These are phyloP conservation scores for Cryptococcus wingfieldii DNA, from an alignment of 1,284 basidiomycete species.

Conservation along the genomic window DNA sequence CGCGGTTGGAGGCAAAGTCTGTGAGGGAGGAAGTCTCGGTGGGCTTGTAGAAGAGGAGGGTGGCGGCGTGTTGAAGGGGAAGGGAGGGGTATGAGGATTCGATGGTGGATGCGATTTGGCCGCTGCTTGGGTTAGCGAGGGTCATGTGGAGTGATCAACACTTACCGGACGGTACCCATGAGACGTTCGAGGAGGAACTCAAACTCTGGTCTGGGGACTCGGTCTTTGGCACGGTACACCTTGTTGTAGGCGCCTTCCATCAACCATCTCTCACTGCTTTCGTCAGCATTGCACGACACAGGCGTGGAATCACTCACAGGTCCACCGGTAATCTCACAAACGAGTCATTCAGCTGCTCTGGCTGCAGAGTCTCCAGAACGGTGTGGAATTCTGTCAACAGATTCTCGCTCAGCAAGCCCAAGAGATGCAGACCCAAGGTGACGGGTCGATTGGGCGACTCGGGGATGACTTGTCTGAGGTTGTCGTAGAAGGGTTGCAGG, in stretches of 20 bases:
- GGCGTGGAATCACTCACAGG: constrained; percentile 47
- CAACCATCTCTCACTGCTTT: constrained; percentile 73
- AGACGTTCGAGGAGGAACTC: constrained; percentile 45
- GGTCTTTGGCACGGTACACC: constrained; percentile 90
- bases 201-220: constrained; percentile 54
- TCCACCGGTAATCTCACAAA: constrained; percentile 83
- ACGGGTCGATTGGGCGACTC: constrained; percentile 80
- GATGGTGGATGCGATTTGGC: constrained; percentile 49
- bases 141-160: background rate
- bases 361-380: constrained; percentile 83
- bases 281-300: background rate
- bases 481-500: constrained; percentile 86
- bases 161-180: constrained; percentile 47
- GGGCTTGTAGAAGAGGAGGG: constrained; percentile 46
- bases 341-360: constrained; percentile 64
- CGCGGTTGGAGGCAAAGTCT: constrained; percentile 40
- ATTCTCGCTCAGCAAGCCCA: constrained; percentile 91
- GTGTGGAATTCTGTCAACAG: constrained; percentile 98
- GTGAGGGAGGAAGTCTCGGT: constrained; percentile 38
- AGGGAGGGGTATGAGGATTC: constrained; percentile 48
- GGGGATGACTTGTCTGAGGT: constrained; percentile 70
- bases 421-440: constrained; percentile 86
- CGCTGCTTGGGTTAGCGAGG: constrained; percentile 3
- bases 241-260: constrained; percentile 99
- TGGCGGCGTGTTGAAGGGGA: constrained; percentile 42